phyloP scores from a whole-genome alignment of 306 rosid species.

The Trichosanthes cucumerina region DNA sequence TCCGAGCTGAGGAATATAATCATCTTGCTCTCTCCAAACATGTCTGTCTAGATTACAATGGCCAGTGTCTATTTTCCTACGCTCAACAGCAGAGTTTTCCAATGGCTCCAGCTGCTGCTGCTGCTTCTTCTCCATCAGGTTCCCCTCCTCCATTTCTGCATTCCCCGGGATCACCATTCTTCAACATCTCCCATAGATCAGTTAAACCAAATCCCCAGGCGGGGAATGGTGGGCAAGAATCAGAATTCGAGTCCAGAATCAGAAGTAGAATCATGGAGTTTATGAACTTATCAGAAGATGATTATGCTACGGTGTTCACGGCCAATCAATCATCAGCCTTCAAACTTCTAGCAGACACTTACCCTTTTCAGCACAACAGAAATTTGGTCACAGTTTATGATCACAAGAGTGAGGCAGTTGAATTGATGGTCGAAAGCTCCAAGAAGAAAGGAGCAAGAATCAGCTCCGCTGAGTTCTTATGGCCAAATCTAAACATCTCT shows the following conservation, averaged over 20 bases:
- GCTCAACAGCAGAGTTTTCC: conserved; percentile 27
- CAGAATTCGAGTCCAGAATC: conserved; percentile 43
- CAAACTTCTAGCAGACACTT: conserved; percentile 58
- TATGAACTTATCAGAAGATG: conserved; percentile 59
- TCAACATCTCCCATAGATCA: conserved; percentile 41
- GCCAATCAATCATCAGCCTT: conserved; percentile 70
- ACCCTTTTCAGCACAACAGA: conserved; percentile 49
- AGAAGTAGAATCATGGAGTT: conserved; percentile 56
- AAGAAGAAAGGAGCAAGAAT: conserved; percentile 45
- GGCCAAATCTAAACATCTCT: conserved; percentile 43
- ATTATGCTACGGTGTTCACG: conserved; percentile 61
- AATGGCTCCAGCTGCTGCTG: conserved; percentile 11
- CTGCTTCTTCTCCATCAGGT: conserved; percentile 22
- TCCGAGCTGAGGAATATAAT: conserved; percentile 49
- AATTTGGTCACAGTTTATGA: conserved; percentile 68
- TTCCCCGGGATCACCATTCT: conserved; percentile 28
- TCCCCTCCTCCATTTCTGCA: conserved; percentile 12
- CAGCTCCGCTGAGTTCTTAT: conserved; percentile 48
- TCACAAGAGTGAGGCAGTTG: conserved; percentile 49
- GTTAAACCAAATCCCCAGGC: conserved; percentile 53
- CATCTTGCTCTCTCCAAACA: conserved; percentile 54
- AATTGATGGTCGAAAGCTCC: conserved; percentile 49
- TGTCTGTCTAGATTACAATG: conserved; percentile 63
- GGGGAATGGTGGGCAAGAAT: conserved; percentile 37
- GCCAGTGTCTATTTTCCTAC: conserved; percentile 70